Evolutionary conservation across 2,329 filamentous ascomycete genomes (phyloP), one percentile per base, ranked within the genome.

Genomic region (Trichoderma atroviride): DNA sequence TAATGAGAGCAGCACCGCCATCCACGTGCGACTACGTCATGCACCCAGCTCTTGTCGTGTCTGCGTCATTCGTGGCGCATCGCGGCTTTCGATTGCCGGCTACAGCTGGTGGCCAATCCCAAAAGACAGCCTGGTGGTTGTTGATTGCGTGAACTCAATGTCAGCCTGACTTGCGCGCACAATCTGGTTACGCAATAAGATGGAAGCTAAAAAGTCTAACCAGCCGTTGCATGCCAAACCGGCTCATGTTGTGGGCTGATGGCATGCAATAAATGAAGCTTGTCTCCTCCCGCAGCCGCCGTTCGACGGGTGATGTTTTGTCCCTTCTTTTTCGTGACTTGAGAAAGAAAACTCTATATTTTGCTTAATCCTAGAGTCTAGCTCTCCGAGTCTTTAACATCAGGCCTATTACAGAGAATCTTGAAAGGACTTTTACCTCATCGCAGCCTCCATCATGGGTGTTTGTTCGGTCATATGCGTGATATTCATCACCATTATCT

Each of bases 401-500:
- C 14, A 33, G 2, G 11, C 24, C 50, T n/a, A 16, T 14, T 33
- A 31, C 2, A 40, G 22, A 27, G n/a, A 22, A 47, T 50, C 11
- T 52, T 47, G 10, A 50, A 10, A 11, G 22, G 64, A 35, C 27
- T 35, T 31, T 29, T 33, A n/a, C 31, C 1, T 13, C 29, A 31
- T 33, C 50, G 27, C 68, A 72, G 72, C 71, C 71, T 74, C 67
- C 75, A 82, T 74, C 63, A 88, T 87, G 86, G 82, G 83, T 73
- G 83, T 77, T 71, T 78, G 77, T 43, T 85, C 84, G 19, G 82
- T 83, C 31, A 75, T 88, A 59, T 75, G 87, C 33, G 73, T 87
- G 70, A 77, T 87, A 57, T 74, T 88, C 69, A 81, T 87, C 76
- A 87, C 85, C 73, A 79, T 88, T 68, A 73, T 87, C 72, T 82